Evolutionary conservation across 148 eudicot genomes (phyloP).

Genomic region (Mesembryanthemum crystallinum): DNA sequence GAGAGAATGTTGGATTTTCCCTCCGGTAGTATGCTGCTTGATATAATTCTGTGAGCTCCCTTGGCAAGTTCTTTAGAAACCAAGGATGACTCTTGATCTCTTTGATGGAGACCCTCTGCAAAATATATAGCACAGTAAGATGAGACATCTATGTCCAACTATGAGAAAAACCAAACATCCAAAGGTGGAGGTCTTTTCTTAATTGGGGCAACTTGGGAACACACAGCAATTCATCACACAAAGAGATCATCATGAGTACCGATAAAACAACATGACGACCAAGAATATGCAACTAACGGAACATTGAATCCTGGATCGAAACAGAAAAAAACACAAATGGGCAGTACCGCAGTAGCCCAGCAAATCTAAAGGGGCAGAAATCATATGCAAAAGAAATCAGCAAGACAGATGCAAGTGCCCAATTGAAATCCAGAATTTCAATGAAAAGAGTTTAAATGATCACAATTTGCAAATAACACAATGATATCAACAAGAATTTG

Average conservation of each 20-base stretch:
- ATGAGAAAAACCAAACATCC: background rate
- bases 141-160: background rate
- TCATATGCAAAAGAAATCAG: background rate
- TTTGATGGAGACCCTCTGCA: conserved; percentile 67
- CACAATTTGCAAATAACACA: no score
- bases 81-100: conserved; percentile 74
- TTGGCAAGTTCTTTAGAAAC: conserved; percentile 80
- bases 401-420: background rate
- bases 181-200: background rate
- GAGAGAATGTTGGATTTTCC: conserved; percentile 69
- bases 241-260: background rate
- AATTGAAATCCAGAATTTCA: background rate
- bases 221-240: background rate
- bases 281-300: background rate
- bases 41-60: conserved; percentile 60
- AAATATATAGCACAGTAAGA: background rate
- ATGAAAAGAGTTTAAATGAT: no score
- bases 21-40: conserved; percentile 65
- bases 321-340: background rate
- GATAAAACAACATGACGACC: no score
- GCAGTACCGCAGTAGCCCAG: background rate
- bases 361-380: background rate
- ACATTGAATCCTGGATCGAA: background rate
- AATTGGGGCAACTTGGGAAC: background rate
- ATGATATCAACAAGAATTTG: no score